These are phyloP conservation scores for Pistacia vera DNA, from an alignment of 345 rosid genomes.

Conservation along the genomic window DNA sequence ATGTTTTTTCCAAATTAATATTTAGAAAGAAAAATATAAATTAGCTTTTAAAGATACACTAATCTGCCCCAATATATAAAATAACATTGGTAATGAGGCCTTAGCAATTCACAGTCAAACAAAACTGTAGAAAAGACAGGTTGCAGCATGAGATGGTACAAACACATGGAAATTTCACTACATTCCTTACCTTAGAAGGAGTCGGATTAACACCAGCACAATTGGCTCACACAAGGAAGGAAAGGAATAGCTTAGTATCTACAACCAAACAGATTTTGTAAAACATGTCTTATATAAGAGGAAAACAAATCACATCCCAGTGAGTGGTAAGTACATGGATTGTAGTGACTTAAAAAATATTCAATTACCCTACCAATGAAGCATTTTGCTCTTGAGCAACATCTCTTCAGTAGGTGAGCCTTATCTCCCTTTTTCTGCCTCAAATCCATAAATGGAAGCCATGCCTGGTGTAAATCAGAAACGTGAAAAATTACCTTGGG, in stretches of 20 bases:
- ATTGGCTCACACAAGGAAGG: too few species aligned
- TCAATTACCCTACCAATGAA: constrained; percentile 53
- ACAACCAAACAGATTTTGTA: constrained; percentile 23
- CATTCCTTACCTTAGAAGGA: constrained; percentile 56
- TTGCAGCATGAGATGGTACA: not conserved
- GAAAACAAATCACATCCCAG: not conserved
- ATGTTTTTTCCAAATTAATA: not conserved
- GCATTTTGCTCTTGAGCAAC: constrained; percentile 70
- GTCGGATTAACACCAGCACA: constrained; percentile 73
- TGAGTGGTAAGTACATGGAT: not conserved
- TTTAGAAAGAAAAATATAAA: not conserved
- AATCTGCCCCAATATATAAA: not conserved
- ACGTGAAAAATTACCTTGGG: not conserved
- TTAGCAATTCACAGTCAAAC: not conserved
- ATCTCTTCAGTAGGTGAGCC: constrained; percentile 55
- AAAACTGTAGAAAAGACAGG: not conserved
- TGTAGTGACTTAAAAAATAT: not conserved
- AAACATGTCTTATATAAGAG: not conserved
- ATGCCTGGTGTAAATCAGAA: constrained; percentile 34
- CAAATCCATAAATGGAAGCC: constrained; percentile 69
- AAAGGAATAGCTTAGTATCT: constrained; percentile 47
- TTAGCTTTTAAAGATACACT: not conserved
- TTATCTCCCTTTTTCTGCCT: constrained; percentile 51
- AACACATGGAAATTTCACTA: not conserved
- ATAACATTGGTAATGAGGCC: not conserved